Evolutionary conservation across 1,284 basidiomycete species (phyloP).

Genomic region (Rhodotorula sp.): DNA sequence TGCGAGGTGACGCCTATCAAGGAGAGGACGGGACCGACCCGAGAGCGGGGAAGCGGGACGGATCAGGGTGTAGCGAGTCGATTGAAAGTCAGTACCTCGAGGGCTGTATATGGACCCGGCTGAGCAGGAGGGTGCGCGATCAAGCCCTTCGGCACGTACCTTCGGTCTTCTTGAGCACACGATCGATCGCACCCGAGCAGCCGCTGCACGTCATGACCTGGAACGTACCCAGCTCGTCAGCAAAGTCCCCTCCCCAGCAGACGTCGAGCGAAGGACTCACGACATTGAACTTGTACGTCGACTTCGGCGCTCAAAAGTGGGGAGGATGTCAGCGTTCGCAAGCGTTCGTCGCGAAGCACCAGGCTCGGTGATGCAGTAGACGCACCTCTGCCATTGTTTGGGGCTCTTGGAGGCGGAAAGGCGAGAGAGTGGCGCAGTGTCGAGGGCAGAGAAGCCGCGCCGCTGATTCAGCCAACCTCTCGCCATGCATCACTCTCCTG

Average conservation of each 20-base stretch:
- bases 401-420: too few species aligned
- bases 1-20: conserved; percentile 30
- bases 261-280: conserved; percentile 7
- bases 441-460: too few species aligned
- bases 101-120: too few species aligned
- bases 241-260: too few species aligned
- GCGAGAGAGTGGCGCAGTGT: too few species aligned
- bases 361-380: rapidly evolving
- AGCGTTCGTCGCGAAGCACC: background rate
- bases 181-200: conserved; percentile 42
- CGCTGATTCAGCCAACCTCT: too few species aligned
- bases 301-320: conserved; percentile 11
- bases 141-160: conserved; percentile 20
- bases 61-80: background rate
- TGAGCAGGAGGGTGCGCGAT: background rate
- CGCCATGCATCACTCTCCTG: too few species aligned
- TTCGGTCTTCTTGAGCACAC: conserved; percentile 42
- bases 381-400: conserved; percentile 4
- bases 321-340: background rate
- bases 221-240: too few species aligned
- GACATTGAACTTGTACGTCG: conserved; percentile 44
- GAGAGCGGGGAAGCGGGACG: background rate
- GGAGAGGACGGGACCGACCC: too few species aligned
- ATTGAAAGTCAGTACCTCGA: background rate
- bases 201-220: conserved; percentile 44